Evolutionary conservation across 129 eudicot genomes (phyloP).

Genomic region (Glebionis coronaria): DNA sequence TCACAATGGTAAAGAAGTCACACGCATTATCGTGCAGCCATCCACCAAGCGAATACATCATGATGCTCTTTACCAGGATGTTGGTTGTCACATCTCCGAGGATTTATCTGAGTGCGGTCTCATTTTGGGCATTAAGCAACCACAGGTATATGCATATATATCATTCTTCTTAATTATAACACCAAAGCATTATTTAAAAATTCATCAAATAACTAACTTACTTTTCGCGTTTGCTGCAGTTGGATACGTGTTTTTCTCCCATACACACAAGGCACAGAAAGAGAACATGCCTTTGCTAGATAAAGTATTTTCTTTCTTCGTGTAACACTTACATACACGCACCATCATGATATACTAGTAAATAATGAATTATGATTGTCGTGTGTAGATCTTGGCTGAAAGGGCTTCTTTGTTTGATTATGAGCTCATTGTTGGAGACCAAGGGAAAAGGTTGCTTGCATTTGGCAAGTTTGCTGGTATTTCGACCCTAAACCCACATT

Average conservation of each 20-base stretch:
- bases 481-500: too few relatives aligned
- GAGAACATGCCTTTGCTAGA: conserved; percentile 95
- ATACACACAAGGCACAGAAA: conserved; percentile 96
- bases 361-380: background rate
- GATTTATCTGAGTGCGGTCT: too few relatives aligned
- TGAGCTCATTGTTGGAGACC: conserved; percentile 88
- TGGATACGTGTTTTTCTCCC: conserved; percentile 99
- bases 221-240: conserved; percentile 43
- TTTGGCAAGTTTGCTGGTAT: conserved; percentile 98
- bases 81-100: conserved; percentile 90
- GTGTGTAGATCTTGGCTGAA: conserved; percentile 63
- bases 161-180: too few relatives aligned
- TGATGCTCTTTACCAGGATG: conserved; percentile 91
- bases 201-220: background rate
- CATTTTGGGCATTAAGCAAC: too few relatives aligned
- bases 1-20: conserved; percentile 64
- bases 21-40: conserved; percentile 82
- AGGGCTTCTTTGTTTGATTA: conserved; percentile 88
- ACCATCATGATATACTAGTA: background rate
- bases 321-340: background rate
- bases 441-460: conserved; percentile 84
- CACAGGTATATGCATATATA: background rate
- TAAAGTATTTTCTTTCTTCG: conserved; percentile 47
- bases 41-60: conserved; percentile 94
- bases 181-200: too few relatives aligned